phyloP scores from a whole-genome alignment of 2,329 filamentous ascomycete species.

The Lachnellula occidentalis region DNA sequence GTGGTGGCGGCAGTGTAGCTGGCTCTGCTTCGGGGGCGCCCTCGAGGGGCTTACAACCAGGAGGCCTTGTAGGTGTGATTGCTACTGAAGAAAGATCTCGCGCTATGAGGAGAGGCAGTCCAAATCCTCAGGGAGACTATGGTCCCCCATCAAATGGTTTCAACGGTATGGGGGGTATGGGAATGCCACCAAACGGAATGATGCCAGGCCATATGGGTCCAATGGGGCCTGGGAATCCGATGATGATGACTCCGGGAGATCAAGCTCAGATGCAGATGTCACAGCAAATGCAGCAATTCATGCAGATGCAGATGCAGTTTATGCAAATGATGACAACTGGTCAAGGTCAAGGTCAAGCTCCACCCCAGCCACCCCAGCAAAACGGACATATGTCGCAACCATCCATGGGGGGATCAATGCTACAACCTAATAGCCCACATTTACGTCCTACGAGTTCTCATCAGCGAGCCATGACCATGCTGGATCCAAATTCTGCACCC shows the following conservation, averaged over 20 bases:
- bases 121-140: constrained; percentile 54
- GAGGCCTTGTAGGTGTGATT: constrained; percentile 83
- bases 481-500: constrained; percentile 60
- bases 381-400: constrained; percentile 22
- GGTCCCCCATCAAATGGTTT: constrained; percentile 27
- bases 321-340: constrained; percentile 70
- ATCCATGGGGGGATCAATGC: constrained; percentile 20
- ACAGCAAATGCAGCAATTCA: constrained; percentile 79
- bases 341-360: constrained; percentile 12
- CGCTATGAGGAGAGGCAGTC: constrained; percentile 73
- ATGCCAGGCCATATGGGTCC: constrained; percentile 27
- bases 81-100: constrained; percentile 75
- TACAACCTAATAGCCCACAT: constrained; percentile 18
- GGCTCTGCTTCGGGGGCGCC: constrained; percentile 36
- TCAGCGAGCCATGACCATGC: constrained; percentile 73
- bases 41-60: constrained; percentile 48
- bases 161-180: constrained; percentile 32
- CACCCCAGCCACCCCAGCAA: constrained; percentile 17
- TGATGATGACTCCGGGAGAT: constrained; percentile 50
- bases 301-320: constrained; percentile 93
- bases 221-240: constrained; percentile 29
- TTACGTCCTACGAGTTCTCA: constrained; percentile 21
- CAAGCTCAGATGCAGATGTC: constrained; percentile 75
- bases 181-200: constrained; percentile 23
- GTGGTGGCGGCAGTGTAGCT: constrained; percentile 56